These are phyloP conservation scores for Exophiala aquamarina DNA, from an alignment of 2,329 filamentous ascomycete species.

Conservation along the genomic window DNA sequence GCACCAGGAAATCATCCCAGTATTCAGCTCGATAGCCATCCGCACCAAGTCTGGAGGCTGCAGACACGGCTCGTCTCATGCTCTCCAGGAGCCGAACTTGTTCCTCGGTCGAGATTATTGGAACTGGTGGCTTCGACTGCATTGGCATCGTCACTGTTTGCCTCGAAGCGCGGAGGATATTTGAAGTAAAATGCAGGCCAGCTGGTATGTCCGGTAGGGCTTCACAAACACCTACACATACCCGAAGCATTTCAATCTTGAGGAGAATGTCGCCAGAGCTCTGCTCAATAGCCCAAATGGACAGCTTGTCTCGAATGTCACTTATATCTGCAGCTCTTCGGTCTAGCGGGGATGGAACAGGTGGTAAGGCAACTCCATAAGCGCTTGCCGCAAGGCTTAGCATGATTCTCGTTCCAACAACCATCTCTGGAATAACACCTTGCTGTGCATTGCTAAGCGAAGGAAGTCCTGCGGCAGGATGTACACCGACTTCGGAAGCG, in stretches of 20 bases:
- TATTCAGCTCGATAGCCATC: slow-evolving; percentile 75
- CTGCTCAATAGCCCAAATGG: slow-evolving; percentile 28
- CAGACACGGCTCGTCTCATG: slow-evolving; percentile 76
- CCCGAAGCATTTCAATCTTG: slow-evolving; percentile 82
- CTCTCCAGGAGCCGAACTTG: slow-evolving; percentile 82
- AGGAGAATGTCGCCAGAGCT: slow-evolving; percentile 73
- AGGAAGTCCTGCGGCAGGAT: slow-evolving; percentile 84
- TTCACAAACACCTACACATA: slow-evolving; percentile 93
- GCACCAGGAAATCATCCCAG: slow-evolving; percentile 94
- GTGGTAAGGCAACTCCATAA: slow-evolving; percentile 39
- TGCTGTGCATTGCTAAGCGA: slow-evolving; percentile 58
- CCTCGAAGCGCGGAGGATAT: slow-evolving; percentile 72
- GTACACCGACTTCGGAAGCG: slow-evolving; percentile 93
- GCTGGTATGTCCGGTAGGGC: slow-evolving; percentile 88
- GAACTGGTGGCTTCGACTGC: slow-evolving; percentile 32
- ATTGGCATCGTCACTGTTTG: slow-evolving; percentile 74
- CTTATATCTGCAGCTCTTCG: slow-evolving; percentile 8
- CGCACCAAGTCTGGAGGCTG: slow-evolving; percentile 74
- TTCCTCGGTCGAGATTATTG: slow-evolving; percentile 62
- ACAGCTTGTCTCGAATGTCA: slow-evolving; percentile 11
- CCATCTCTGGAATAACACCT: slow-evolving; percentile 27
- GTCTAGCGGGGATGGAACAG: slow-evolving; percentile 6
- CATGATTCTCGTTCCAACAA: slow-evolving; percentile 43
- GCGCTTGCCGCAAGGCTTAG: slow-evolving; percentile 41
- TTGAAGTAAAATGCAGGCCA: slow-evolving; percentile 82